Evolutionary conservation across 2,329 filamentous ascomycete genomes (phyloP), one percentile per base, ranked within the genome.

Genomic region (Arthrobotrys conoides): DNA sequence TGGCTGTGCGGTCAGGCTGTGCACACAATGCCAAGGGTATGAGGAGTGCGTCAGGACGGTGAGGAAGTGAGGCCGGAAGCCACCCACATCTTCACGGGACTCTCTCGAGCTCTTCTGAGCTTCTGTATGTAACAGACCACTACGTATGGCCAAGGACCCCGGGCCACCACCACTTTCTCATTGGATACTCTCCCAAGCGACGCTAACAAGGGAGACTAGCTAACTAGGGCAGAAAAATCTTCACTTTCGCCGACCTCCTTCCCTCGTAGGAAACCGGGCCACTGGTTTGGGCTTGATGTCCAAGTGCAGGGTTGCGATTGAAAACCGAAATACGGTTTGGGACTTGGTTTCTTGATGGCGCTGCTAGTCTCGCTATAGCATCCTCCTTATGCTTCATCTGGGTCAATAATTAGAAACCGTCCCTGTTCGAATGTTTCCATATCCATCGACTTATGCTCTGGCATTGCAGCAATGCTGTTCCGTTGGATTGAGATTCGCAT

Each of bases 161-260:
- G 69, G 69, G 69, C 36, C 49, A 30, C 14, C n/a, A n/a, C 44
- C 46, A 30, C 59, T 65, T 6, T 30, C 36, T 48, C 57, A 61
- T 55, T n/a, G 66, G 27, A 30, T 38, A 41, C 57, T 41, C 51
- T 36, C 36, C 12, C 12, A 10, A 27, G 33, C 33, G 30, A 38
- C 57, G 16, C 57, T 61, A 61, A 44, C n/a, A 3, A 27, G 36
- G 6, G 3, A 12, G 5, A 4, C 33, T 57, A 36, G 44, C 51
- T 64, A 67, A 46, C 38, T 48, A 22, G 64, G 55, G 41, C 64
- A 65, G 57, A 41, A 76, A 76, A 70, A 27, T 53, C 33, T 67
- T 71, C 68, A 66, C n/a, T 59, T 77, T 77, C 73, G 73, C 73
- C 73, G 73, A 77, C 67, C 73, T 71, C 65, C 73, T 77, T 71